Percentiles rank a stretch among this genome's conserved stretches.
Evolutionary conservation across 1,139 yeast genomes (phyloP).

Genomic region (Starmera stellimalicola): DNA sequence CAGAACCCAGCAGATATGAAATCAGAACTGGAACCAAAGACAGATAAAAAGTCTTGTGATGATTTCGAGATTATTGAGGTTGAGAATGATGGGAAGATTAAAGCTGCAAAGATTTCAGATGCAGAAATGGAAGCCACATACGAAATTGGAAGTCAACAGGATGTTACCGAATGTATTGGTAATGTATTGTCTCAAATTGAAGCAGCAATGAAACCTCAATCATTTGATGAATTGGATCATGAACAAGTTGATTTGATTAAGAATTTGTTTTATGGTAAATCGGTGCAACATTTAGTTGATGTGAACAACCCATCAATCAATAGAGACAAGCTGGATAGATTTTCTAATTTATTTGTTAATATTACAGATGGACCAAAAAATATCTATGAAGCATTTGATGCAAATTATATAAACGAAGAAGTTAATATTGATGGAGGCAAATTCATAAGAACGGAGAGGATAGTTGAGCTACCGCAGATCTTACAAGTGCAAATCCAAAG

Average conservation of each 20-base stretch:
- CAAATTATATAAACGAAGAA: conserved; percentile 67
- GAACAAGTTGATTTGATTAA: conserved; percentile 80
- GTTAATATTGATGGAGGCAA: conserved; percentile 61
- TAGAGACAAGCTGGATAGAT: conserved; percentile 66
- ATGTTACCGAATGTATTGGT: conserved; percentile 94
- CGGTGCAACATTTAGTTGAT: conserved; percentile 45
- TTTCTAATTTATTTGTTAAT: conserved; percentile 72
- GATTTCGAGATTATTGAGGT: conserved; percentile 1
- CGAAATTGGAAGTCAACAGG: conserved; percentile 89
- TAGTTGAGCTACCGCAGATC: conserved; percentile 66
- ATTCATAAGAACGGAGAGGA: conserved; percentile 64
- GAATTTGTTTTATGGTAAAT: conserved; percentile 67
- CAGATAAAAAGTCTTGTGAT: too few relatives aligned
- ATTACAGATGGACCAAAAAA: conserved; percentile 83
- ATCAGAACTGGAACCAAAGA: too few relatives aligned
- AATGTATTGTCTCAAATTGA: conserved; percentile 90
- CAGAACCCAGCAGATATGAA: background rate
- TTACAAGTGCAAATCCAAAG: conserved; percentile 90
- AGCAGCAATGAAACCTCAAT: conserved; percentile 70
- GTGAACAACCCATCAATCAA: conserved; percentile 20
- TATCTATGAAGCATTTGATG: conserved; percentile 84
- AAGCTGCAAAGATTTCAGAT: conserved; percentile 37
- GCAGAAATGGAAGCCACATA: conserved; percentile 65
- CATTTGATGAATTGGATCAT: conserved; percentile 52
- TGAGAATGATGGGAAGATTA: conserved; percentile 6